Percentiles rank a stretch among this genome's conserved stretches.
These are phyloP conservation scores for Vachellia pachyceras DNA, from an alignment of 306 rosid genomes.

Conservation along the genomic window DNA sequence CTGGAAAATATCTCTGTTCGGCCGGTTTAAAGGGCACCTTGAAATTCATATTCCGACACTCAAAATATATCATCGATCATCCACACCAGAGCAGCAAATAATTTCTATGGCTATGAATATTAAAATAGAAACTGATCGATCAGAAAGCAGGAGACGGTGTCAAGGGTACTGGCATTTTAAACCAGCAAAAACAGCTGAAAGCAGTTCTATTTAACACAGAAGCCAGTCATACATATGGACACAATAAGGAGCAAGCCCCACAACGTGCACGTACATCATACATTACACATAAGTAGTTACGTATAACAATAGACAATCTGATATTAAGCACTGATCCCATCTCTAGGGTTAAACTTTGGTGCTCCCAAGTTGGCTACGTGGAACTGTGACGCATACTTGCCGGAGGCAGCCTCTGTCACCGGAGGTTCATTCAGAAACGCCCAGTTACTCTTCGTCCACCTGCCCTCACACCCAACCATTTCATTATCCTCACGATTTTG, in stretches of 20 bases:
- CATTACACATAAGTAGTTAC: neutral
- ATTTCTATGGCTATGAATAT: neutral
- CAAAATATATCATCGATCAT: neutral
- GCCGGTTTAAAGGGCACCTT: neutral
- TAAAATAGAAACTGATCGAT: neutral
- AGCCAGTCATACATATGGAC: neutral
- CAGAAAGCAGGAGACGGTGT: neutral
- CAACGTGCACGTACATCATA: neutral
- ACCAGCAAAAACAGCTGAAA: neutral
- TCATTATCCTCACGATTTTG: neutral
- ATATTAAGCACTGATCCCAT: slow-evolving; percentile 43
- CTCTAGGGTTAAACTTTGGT: neutral
- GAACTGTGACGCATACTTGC: slow-evolving; percentile 62
- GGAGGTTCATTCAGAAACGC: slow-evolving; percentile 95
- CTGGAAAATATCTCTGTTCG: neutral
- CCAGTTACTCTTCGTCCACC: slow-evolving; percentile 94
- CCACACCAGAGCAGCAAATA: neutral
- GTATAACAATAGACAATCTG: neutral
- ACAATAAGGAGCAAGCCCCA: neutral
- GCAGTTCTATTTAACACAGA: neutral
- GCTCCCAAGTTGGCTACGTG: slow-evolving; percentile 52
- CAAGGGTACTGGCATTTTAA: neutral
- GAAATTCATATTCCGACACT: neutral
- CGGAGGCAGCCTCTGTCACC: slow-evolving; percentile 48
- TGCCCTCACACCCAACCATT: slow-evolving; percentile 26